Evolutionary conservation across 2,329 filamentous ascomycete genomes (phyloP), one percentile per base, ranked within the genome.

Genomic region (Arachnomyces sp.): DNA sequence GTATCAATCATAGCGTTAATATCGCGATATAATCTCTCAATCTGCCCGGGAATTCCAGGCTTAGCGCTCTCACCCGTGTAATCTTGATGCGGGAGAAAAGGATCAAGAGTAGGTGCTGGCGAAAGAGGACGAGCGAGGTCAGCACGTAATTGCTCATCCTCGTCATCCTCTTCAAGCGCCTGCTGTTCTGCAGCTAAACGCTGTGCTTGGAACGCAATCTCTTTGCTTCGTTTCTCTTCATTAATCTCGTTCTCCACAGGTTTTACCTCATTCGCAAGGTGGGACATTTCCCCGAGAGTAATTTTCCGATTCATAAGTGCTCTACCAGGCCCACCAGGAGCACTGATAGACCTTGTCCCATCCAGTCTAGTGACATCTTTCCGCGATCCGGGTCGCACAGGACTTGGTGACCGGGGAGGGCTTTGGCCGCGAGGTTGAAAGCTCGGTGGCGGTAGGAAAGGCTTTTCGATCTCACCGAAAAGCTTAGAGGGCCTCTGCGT

Each of bases 1-100:
- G 86, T 90, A 53, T 95, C 87, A 32, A 98, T 81, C 92, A 96
- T 98, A 9, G 85, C 85, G 60, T 72, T 73, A 46, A 71, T 69
- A 43, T 73, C 69, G 9, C 68, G 65, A 45, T 71, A 72, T 2
- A 73, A 51, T 37, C 63, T 58, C 51, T 73, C 69, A 34, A 72
- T 68, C 48, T 72, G 68, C 6, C 68, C 68, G 1, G 68, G 65
- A 41, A 73, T 62, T 21, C 68, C 69, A 31, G 65, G 66, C 45
- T 70, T 69, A 34, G 56, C 57, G 6, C 63, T 65, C 36, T 65
- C 56, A 6, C 63, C 65, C 21, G 58, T 57, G 40, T 67, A 69
- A 40, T 69, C 64, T 37, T 71, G 67, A 42, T 70, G 67, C 12
- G 67, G 63, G 13, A 72, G 47, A 49, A 72, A 72, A n/a, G 67